These are phyloP conservation scores for Beauveria sp. DNA, from an alignment of 2,329 filamentous ascomycete genomes.

Conservation along the genomic window DNA sequence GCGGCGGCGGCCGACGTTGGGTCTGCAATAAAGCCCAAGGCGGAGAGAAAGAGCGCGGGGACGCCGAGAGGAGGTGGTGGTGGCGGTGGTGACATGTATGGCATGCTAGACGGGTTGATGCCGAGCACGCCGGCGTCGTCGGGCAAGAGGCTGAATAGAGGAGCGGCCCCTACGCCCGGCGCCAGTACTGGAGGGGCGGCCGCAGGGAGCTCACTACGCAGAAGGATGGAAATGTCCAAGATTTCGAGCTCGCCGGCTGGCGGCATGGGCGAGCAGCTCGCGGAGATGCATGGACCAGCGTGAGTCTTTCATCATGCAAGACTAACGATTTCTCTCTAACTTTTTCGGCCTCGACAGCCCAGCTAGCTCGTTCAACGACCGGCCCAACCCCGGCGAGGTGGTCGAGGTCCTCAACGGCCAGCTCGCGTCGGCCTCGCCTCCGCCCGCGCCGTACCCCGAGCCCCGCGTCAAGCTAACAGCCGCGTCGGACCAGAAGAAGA, in stretches of 20 bases:
- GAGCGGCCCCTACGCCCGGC: conserved; percentile 13
- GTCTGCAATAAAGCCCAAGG: conserved; percentile 27
- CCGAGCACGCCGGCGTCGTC: conserved; percentile 51
- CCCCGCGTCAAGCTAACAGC: conserved; percentile 77
- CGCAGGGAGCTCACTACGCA: conserved; percentile 23
- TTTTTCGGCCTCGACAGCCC: not conserved
- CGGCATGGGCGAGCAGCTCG: conserved; percentile 27
- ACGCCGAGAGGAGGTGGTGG: conserved; percentile 53
- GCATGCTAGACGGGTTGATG: conserved; percentile 68
- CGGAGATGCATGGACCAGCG: conserved; percentile 22
- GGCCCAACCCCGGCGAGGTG: conserved; percentile 71
- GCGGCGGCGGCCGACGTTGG: conserved; percentile 47
- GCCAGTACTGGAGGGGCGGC: conserved; percentile 7
- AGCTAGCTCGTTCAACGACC: conserved; percentile 55
- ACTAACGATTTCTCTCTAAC: not conserved
- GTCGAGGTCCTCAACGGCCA: conserved; percentile 78
- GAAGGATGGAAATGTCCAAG: conserved; percentile 24
- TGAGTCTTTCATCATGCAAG: conserved; percentile 15
- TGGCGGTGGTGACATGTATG: conserved; percentile 64
- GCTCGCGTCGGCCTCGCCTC: conserved; percentile 58
- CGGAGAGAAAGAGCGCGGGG: conserved; percentile 51
- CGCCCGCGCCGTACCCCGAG: conserved; percentile 64
- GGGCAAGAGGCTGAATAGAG: conserved; percentile 34
- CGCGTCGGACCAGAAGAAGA: conserved; percentile 82
- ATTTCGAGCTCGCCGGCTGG: conserved; percentile 27